These are phyloP conservation scores for Ascoidea tarda DNA, from an alignment of 805 yeast genomes.

Conservation along the genomic window DNA sequence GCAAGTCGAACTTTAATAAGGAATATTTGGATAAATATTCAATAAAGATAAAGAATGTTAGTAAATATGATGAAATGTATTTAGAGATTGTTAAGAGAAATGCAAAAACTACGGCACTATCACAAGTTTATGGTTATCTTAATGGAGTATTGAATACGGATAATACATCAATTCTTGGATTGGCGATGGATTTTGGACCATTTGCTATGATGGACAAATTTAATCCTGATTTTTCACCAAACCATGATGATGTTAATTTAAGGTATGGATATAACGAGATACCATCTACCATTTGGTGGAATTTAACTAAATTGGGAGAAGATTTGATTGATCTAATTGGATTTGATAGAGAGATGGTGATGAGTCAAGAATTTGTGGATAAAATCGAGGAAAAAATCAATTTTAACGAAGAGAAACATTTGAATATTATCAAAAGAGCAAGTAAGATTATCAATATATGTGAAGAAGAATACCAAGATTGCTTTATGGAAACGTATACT, in stretches of 20 bases:
- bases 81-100: constrained; percentile 59
- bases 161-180: constrained; percentile 79
- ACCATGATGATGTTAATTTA: constrained; percentile 63
- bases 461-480: constrained; percentile 49
- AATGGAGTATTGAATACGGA: constrained; percentile 95
- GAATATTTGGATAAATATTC: constrained; percentile 15
- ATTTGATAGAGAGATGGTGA: constrained; percentile 25
- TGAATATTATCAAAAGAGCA: constrained; percentile 43
- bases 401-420: constrained; percentile 19
- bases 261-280: constrained; percentile 76
- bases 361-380: constrained; percentile 26
- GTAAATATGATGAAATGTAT: constrained; percentile 59
- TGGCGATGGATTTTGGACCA: constrained; percentile 90
- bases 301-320: constrained; percentile 73
- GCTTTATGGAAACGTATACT: constrained; percentile 45
- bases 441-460: constrained; percentile 47
- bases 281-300: constrained; percentile 90
- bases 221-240: constrained; percentile 74
- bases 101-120: constrained; percentile 63
- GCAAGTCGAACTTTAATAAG: constrained; percentile 7
- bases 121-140: constrained; percentile 87
- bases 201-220: constrained; percentile 82
- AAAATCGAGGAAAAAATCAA: constrained; percentile 15
- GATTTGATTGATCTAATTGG: constrained; percentile 72
- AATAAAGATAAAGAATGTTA: constrained; percentile 19